These are phyloP conservation scores for Lipomyces yamadae DNA, from an alignment of 805 yeast genomes.

Conservation along the genomic window DNA sequence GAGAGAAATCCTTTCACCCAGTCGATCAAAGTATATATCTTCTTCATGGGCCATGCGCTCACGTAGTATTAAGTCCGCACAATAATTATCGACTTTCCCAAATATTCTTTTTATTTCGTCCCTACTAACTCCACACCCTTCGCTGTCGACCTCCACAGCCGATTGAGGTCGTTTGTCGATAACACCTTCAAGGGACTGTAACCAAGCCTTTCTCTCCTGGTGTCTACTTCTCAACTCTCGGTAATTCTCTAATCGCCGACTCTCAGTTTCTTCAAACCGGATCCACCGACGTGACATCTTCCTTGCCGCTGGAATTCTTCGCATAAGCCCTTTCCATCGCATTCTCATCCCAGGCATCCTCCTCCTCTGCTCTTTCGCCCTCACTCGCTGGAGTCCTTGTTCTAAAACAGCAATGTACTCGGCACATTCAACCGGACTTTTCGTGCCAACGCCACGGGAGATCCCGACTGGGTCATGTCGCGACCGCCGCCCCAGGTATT, in stretches of 20 bases:
- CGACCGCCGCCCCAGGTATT: slow-evolving; percentile 22
- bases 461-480: slow-evolving; percentile 34
- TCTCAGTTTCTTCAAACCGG: slow-evolving; percentile 28
- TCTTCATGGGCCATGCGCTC: neutral
- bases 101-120: neutral
- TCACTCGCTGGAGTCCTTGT: slow-evolving; percentile 11
- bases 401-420: slow-evolving; percentile 29
- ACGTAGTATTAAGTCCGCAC: slow-evolving; percentile 9
- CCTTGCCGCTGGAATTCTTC: slow-evolving; percentile 30
- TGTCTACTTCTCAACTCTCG: slow-evolving; percentile 14
- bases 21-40: slow-evolving; percentile 1
- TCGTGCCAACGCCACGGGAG: slow-evolving; percentile 25
- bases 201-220: slow-evolving; percentile 23
- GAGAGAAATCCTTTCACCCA: slow-evolving; percentile 8
- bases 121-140: slow-evolving; percentile 7
- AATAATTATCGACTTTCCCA: slow-evolving; percentile 1
- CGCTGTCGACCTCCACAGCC: slow-evolving; percentile 4
- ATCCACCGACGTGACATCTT: slow-evolving; percentile 32
- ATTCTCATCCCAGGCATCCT: slow-evolving; percentile 22
- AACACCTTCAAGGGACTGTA: neutral
- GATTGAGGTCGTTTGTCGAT: neutral
- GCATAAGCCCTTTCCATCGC: slow-evolving; percentile 25
- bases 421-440: slow-evolving; percentile 29
- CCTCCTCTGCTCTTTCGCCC: slow-evolving; percentile 22
- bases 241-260: slow-evolving; percentile 23